Base-by-base conservation (phyloP, 2,329 filamentous ascomycete species). In the Colletotrichum plurivorum region DNA sequence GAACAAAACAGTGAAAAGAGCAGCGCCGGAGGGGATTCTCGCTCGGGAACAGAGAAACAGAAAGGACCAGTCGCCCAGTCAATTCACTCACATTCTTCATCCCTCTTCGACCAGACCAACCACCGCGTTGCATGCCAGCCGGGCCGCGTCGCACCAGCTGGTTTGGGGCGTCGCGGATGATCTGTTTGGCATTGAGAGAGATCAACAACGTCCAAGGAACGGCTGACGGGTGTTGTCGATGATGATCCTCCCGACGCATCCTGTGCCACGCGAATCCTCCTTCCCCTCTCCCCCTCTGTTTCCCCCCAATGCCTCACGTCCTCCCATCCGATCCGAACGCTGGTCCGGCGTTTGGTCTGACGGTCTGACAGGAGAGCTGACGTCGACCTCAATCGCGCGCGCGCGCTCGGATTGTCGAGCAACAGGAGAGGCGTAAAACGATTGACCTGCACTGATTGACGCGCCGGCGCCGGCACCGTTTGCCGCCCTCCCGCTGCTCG, bases 221-320 rank as follows among this genome's bases (percentile, higher is more conserved):
- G 15, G 8, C 12, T n/a, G 53, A 55, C 12, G 13, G 31, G 9
- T 10, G 31, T 36, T 36, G 2, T 36, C 10, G 31, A 9, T 36
- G 31, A 36, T 36, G 31, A 36, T 36, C 8, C 2, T 36, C n/a
- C 63, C 63, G 63, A 67, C 57, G 63, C 43, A 62, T 51, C 51
- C 62, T 55, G 43, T 67, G 57, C 62, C 43, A 55, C n/a, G 31
- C 39, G 15, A 66, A 25, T 15, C 31, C 8, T 36, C 31, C 31
- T 10, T 8, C 27, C 27, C 9, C 27, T 9, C 9, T 7, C 31
- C 31, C 15, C n/a, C 52, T 31, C 45, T 57, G n/a, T 16, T 36
- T 36, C 31, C 31, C 31, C 31, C 31, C 10, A 36, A 36, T 36
- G 31, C 31, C 31, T 36, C 31, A 36, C 31, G 31, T 36, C 31